Evolutionary conservation across 1,284 basidiomycete genomes (phyloP), one percentile per base, ranked within the genome.

Genomic region (Pseudozyma thailandica): DNA sequence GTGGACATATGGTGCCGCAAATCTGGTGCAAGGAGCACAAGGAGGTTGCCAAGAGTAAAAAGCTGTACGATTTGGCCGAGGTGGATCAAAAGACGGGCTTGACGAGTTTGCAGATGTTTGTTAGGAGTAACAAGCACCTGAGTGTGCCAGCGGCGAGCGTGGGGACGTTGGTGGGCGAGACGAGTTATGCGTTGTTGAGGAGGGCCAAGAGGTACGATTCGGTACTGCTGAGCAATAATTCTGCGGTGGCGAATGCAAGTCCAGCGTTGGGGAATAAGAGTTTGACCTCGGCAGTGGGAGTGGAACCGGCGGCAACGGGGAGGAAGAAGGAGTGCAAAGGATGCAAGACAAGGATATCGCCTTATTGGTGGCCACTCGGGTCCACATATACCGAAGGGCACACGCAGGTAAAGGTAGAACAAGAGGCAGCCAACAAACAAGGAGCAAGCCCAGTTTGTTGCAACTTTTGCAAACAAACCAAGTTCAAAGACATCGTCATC

Each of bases 21-120:
- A 85, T 93, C 21, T 91, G 89, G 78, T 97, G 94, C 84, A 90
- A 89, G 77, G 89, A 90, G 12, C 94, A 97, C 80, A 88, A 90
- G 59, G 86, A 72, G n/a, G 51, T 66, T 6, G 71, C 86, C 46
- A 87, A 86, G 72, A 86, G 88, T 52, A 88, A 89, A 38, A 86
- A 87, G 56, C 87, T 93, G 37, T 90, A 91, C 79, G 91, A 91
- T 62, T 86, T 94, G 64, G 92, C 91, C 77, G 92, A 94, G 75
- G 88, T 88, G 25, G 92, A 94, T 72, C 53, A 83, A 62, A 91
- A 92, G 60, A 88, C 87, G 6, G 91, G 90, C 63, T 88, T 91
- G 91, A 92, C 91, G 21, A 91, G 92, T 1, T 86, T 96, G 20
- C 92, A 95, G 84, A 87, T 92, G 15, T 96, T 91, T 82, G 90